These are phyloP conservation scores for Salix arbutifolia DNA, from an alignment of 345 rosid species.

Conservation along the genomic window DNA sequence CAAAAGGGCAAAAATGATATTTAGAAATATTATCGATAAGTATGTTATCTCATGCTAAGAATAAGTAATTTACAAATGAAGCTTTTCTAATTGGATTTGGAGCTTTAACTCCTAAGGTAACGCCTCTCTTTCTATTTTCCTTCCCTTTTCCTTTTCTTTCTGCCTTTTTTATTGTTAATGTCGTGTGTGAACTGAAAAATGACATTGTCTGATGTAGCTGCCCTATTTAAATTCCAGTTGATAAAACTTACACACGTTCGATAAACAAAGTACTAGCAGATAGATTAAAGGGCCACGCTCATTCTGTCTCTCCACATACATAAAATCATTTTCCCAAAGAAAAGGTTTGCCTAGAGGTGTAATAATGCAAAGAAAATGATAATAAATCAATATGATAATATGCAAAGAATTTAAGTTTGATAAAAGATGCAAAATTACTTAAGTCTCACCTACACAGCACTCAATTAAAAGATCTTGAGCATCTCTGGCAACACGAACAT, in stretches of 20 bases:
- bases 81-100: not conserved
- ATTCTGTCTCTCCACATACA: not conserved
- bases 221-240: not conserved
- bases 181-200: not conserved
- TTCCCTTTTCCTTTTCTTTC: not conserved
- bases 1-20: not conserved
- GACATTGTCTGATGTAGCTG: not conserved
- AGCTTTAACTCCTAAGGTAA: not conserved
- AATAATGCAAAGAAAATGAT: not conserved
- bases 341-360: not conserved
- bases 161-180: not conserved
- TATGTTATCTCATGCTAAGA: not conserved
- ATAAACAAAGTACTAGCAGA: not conserved
- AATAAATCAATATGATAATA: not conserved
- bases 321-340: not conserved
- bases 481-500: conserved; percentile 99
- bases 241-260: not conserved
- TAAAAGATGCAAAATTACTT: not conserved
- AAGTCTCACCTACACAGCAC: conserved; percentile 89
- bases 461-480: conserved; percentile 98
- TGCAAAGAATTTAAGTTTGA: not conserved
- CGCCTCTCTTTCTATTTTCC: not conserved
- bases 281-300: not conserved
- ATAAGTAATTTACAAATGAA: not conserved
- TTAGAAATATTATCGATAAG: too few relatives aligned